Evolutionary conservation across 805 yeast genomes (phyloP).

Genomic region (Wickerhamiella australiensis): DNA sequence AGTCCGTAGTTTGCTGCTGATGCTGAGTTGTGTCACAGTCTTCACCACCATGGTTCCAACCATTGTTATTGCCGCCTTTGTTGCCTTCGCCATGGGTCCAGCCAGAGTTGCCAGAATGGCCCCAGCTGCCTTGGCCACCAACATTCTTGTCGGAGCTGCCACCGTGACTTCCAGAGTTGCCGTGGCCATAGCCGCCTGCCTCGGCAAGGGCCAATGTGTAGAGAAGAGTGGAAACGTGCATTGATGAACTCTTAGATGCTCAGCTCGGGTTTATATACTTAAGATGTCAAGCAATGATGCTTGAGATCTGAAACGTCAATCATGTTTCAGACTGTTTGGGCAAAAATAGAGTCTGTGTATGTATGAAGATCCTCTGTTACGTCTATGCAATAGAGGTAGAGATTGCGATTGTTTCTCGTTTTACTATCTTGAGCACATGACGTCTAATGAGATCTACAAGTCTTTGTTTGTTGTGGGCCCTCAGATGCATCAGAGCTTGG

Average conservation of each 20-base stretch:
- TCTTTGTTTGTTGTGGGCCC: neutral
- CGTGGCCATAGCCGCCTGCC: constrained; percentile 1
- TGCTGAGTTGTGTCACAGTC: neutral
- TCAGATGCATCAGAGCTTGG: neutral
- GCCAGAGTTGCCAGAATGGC: neutral
- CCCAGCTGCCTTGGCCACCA: neutral
- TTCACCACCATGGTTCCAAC: neutral
- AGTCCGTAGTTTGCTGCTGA: neutral
- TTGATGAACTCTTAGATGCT: neutral
- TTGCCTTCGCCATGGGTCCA: neutral
- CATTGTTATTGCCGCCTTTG: too few species aligned
- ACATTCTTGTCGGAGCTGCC: neutral
- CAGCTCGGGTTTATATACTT: neutral
- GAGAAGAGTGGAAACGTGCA: neutral
- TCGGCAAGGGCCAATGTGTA: neutral
- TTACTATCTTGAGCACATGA: too few species aligned
- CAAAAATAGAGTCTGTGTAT: neutral
- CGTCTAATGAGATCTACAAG: too few species aligned
- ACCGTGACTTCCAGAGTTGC: neutral
- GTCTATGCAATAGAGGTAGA: neutral
- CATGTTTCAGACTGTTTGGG: neutral
- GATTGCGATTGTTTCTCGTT: neutral
- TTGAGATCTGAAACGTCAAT: neutral
- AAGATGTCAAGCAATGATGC: neutral
- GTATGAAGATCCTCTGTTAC: neutral